Percentiles rank a stretch among this genome's conserved stretches.
These are phyloP conservation scores for Stagonosporopsis chrysanthemi DNA, from an alignment of 2,329 filamentous ascomycete genomes.

Conservation along the genomic window DNA sequence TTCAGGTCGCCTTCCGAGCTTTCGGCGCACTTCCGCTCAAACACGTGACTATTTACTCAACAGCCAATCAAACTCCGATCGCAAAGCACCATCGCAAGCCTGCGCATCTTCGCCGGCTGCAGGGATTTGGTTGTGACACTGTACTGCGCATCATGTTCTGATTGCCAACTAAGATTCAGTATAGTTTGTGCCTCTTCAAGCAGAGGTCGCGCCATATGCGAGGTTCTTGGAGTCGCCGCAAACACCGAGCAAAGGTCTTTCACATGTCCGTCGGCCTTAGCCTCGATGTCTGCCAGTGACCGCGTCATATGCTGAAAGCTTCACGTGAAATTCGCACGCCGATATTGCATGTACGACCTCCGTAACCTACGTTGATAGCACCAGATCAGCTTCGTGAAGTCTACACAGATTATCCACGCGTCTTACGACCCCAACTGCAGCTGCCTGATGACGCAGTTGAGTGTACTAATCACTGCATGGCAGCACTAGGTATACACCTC, in stretches of 20 bases:
- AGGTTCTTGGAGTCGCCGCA: conserved; percentile 15
- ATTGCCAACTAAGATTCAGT: background rate
- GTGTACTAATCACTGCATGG: conserved; percentile 46
- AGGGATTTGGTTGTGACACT: background rate
- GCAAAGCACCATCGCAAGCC: conserved; percentile 29
- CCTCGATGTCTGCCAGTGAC: conserved; percentile 23
- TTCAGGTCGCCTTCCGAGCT: conserved; percentile 35
- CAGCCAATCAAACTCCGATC: conserved; percentile 45
- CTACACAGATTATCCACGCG: conserved; percentile 13
- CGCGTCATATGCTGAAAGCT: conserved; percentile 23
- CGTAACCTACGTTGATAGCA: background rate
- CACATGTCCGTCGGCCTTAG: conserved; percentile 37
- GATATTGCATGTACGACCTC: background rate
- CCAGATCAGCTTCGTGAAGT: background rate
- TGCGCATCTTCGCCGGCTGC: background rate
- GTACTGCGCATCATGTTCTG: background rate
- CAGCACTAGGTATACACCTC: conserved; percentile 50
- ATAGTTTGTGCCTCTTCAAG: background rate
- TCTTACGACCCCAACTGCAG: conserved; percentile 35
- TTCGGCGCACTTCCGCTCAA: conserved; percentile 29
- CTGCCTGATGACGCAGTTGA: conserved; percentile 48
- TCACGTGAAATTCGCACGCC: conserved; percentile 14
- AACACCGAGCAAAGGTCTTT: conserved; percentile 33
- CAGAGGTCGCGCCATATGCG: background rate
- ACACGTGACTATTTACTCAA: conserved; percentile 32